Conservation (phyloP, 345 rosid genomes). For the Dovyalis caffra region DNA sequence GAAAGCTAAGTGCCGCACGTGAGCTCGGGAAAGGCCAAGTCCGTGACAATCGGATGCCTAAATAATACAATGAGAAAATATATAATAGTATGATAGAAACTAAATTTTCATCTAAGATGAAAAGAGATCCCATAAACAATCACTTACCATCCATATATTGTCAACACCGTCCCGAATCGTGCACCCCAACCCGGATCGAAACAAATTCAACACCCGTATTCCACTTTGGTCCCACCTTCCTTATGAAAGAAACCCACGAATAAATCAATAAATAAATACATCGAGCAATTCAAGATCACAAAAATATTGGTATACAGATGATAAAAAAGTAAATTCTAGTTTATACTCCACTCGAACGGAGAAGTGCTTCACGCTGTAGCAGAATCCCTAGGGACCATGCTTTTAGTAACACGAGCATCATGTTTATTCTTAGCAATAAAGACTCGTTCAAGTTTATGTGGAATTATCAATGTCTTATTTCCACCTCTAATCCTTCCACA, state of each 20-base stretch:
- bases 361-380: slow-evolving; percentile 92
- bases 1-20: too few species aligned
- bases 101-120: too few species aligned
- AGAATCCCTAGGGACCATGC: slow-evolving; percentile 86
- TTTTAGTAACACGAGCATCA: slow-evolving; percentile 88
- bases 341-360: slow-evolving; percentile 89
- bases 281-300: background rate
- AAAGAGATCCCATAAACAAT: background rate
- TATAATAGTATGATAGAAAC: background rate
- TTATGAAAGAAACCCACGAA: slow-evolving; percentile 32
- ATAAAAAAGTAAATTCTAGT: too few species aligned
- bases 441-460: slow-evolving; percentile 84
- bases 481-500: slow-evolving; percentile 90
- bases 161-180: slow-evolving; percentile 98
- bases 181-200: slow-evolving; percentile 92
- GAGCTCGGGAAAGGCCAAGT: too few species aligned
- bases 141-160: slow-evolving; percentile 84
- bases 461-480: slow-evolving; percentile 71
- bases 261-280: background rate
- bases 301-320: too few species aligned
- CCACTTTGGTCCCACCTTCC: slow-evolving; percentile 89
- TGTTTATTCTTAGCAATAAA: slow-evolving; percentile 89
- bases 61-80: background rate
- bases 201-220: slow-evolving; percentile 97
- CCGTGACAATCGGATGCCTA: too few species aligned